Percentiles rank a stretch among this genome's conserved stretches.
Evolutionary conservation across 257 asterid genomes (phyloP).

Genomic region (Solanum virginianum): DNA sequence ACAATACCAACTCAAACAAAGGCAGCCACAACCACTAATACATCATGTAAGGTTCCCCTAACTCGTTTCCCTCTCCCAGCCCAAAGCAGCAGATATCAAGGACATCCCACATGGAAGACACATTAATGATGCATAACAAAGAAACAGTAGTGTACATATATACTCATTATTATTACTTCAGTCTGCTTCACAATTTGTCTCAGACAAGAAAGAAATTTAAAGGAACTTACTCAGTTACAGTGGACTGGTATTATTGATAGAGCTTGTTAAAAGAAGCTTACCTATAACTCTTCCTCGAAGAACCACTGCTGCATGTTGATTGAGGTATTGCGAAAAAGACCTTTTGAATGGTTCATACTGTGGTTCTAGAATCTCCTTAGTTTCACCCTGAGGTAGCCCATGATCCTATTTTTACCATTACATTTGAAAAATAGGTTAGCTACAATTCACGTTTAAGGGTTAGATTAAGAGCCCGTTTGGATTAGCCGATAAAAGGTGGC

Average conservation of each 20-base stretch:
- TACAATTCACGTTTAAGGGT: background rate
- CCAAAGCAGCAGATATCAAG: background rate
- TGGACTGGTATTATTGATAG: background rate
- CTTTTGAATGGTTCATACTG: constrained; percentile 77
- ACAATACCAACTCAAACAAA: background rate
- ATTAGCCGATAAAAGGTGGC: too few relatives aligned
- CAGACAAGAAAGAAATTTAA: background rate
- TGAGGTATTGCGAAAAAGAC: constrained; percentile 77
- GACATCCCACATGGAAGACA: background rate
- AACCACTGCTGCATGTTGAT: constrained; percentile 95
- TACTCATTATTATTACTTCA: background rate
- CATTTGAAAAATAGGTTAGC: background rate
- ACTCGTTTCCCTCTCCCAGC: background rate
- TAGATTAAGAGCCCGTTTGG: background rate
- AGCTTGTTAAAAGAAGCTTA: constrained; percentile 7
- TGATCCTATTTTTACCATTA: constrained; percentile 53
- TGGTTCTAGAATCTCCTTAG: constrained; percentile 55
- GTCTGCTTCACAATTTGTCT: background rate
- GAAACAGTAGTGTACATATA: background rate
- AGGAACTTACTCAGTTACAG: background rate
- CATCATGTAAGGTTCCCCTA: background rate
- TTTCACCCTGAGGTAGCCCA: constrained; percentile 55
- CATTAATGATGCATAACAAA: background rate
- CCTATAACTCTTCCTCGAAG: constrained; percentile 96
- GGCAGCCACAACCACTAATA: background rate